Evolutionary conservation across 345 rosid species (phyloP).

Genomic region (Kandelia obovata): DNA sequence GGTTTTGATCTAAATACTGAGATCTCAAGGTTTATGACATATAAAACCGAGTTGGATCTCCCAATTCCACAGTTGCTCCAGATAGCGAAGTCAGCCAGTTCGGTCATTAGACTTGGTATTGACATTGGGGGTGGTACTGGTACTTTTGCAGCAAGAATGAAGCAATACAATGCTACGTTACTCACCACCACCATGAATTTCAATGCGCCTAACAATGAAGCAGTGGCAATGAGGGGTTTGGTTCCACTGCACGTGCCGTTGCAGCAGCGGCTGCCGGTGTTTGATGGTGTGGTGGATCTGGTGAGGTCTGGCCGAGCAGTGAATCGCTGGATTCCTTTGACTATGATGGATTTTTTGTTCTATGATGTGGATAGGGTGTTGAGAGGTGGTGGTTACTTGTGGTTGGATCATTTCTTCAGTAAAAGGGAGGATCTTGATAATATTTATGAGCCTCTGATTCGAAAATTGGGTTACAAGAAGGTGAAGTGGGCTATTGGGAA

Average conservation of each 20-base stretch:
- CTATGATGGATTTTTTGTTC: slow-evolving; percentile 77
- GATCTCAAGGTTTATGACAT: slow-evolving; percentile 44
- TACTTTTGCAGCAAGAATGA: slow-evolving; percentile 83
- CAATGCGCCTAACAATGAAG: slow-evolving; percentile 86
- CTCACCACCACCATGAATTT: slow-evolving; percentile 89
- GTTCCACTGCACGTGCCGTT: slow-evolving; percentile 87
- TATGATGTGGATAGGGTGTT: slow-evolving; percentile 80
- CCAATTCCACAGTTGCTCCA: slow-evolving; percentile 80
- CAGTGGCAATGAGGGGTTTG: slow-evolving; percentile 77
- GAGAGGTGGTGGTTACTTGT: slow-evolving; percentile 81
- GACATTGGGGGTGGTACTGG: slow-evolving; percentile 93
- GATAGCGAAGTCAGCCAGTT: slow-evolving; percentile 52
- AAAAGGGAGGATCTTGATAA: slow-evolving; percentile 63
- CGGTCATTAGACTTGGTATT: slow-evolving; percentile 66
- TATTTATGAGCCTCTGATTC: slow-evolving; percentile 74
- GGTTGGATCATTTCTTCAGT: slow-evolving; percentile 90
- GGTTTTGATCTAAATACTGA: slow-evolving; percentile 61
- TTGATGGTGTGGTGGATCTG: slow-evolving; percentile 88
- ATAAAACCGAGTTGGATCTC: slow-evolving; percentile 76
- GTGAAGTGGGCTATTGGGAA: slow-evolving; percentile 88
- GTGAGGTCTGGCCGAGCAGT: slow-evolving; percentile 87
- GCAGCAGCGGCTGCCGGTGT: slow-evolving; percentile 88
- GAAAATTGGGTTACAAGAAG: slow-evolving; percentile 84
- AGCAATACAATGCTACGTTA: slow-evolving; percentile 58
- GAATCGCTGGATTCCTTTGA: slow-evolving; percentile 87